Percentiles rank a stretch among this genome's conserved stretches.
Evolutionary conservation across 108 stramenopile genomes (phyloP).

Genomic region (Cyclotella distinguenda): DNA sequence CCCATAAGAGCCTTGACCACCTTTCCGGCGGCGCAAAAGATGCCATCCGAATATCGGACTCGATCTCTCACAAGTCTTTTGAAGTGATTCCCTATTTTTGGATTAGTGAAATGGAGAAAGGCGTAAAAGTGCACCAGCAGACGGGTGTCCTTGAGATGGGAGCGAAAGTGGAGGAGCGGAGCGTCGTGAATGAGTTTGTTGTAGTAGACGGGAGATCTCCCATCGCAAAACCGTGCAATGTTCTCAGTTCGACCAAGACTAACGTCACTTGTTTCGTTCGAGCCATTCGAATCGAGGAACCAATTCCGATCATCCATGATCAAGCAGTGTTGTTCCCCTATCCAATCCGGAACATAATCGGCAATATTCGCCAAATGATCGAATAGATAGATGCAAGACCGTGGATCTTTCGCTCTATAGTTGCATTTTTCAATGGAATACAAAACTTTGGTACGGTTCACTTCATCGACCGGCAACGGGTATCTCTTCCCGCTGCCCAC

Average conservation of each 20-base stretch:
- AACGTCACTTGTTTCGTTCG: not conserved
- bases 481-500: constrained; percentile 32
- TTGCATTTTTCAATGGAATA: constrained; percentile 53
- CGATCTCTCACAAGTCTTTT: constrained; percentile 81
- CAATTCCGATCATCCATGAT: constrained; percentile 64
- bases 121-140: constrained; percentile 84
- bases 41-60: constrained; percentile 78
- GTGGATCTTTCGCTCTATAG: constrained; percentile 17
- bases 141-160: constrained; percentile 51
- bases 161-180: constrained; percentile 63
- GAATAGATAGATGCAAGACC: constrained; percentile 45
- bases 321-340: constrained; percentile 50
- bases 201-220: constrained; percentile 24
- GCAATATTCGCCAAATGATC: constrained; percentile 56
- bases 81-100: constrained; percentile 62
- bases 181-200: constrained; percentile 29
- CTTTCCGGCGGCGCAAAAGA: constrained; percentile 84
- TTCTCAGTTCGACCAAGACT: not conserved
- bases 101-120: constrained; percentile 75
- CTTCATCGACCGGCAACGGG: constrained; percentile 44
- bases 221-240: constrained; percentile 16
- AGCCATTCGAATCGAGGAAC: constrained; percentile 11
- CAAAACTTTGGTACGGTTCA: constrained; percentile 40
- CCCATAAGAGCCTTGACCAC: constrained; percentile 73
- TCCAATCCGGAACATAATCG: constrained; percentile 45